Conservation (phyloP, 192 early-diverging fungal genomes). For the Backusella morwellensis region DNA sequence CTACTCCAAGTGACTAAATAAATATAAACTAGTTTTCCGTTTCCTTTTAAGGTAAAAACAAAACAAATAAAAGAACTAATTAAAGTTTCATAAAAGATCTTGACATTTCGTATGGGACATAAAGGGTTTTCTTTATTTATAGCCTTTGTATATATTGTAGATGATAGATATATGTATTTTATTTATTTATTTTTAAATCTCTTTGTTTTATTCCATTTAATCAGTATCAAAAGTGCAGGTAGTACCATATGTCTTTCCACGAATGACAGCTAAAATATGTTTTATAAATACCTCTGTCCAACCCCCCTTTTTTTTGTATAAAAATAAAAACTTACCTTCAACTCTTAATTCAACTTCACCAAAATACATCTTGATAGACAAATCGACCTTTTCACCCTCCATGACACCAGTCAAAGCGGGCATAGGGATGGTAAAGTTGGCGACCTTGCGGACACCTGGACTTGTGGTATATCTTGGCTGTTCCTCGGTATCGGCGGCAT, state of each 20-base stretch:
- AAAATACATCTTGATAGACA: slow-evolving; percentile 45
- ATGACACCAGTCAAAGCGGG: slow-evolving; percentile 35
- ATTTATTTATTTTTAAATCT: background rate
- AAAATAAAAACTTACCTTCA: slow-evolving; percentile 24
- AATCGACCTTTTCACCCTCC: slow-evolving; percentile 38
- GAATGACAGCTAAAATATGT: slow-evolving; percentile 32
- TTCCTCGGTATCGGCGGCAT: slow-evolving; percentile 38
- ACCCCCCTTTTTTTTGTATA: background rate
- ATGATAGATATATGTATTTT: background rate
- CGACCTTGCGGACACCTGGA: slow-evolving; percentile 39
- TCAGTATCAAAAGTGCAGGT: slow-evolving; percentile 40
- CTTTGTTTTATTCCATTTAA: slow-evolving; percentile 10
- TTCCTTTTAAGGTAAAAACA: background rate
- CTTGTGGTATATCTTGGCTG: slow-evolving; percentile 37
- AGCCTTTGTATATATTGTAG: background rate
- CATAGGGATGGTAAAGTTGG: slow-evolving; percentile 44
- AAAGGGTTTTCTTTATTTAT: background rate
- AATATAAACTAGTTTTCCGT: background rate
- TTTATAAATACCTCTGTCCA: background rate
- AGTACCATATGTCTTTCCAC: slow-evolving; percentile 42
- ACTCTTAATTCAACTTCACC: slow-evolving; percentile 42
- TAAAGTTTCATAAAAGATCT: background rate
- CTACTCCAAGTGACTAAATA: background rate
- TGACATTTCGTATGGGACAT: background rate
- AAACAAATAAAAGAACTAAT: background rate